These are phyloP conservation scores for Fusarium continuum DNA, from an alignment of 2,329 filamentous ascomycete genomes.

Conservation along the genomic window DNA sequence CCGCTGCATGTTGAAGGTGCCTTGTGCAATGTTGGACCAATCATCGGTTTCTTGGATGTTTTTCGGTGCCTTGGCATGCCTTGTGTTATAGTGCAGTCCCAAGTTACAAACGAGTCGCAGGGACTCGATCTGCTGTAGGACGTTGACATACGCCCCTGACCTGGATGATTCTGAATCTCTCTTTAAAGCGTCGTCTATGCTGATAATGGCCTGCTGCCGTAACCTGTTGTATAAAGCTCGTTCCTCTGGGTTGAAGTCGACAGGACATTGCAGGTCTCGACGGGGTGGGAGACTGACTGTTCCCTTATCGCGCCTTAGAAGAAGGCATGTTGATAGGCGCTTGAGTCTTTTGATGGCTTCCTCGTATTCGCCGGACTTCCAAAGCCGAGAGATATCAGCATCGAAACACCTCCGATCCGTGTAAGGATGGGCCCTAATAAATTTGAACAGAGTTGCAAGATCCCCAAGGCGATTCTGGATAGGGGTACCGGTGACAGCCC, in stretches of 20 bases:
- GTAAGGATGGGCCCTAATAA: conserved; percentile 55
- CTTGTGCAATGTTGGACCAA: conserved; percentile 46
- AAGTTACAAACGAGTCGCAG: conserved; percentile 58
- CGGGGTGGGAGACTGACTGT: conserved; percentile 52
- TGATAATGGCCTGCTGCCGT: conserved; percentile 40
- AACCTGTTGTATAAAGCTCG: conserved; percentile 48
- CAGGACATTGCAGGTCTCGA: conserved; percentile 45
- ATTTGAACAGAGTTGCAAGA: conserved; percentile 54
- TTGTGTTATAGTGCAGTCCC: conserved; percentile 51
- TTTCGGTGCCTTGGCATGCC: conserved; percentile 37
- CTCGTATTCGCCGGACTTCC: conserved; percentile 50
- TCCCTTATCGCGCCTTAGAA: conserved; percentile 52
- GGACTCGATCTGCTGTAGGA: conserved; percentile 56
- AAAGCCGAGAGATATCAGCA: conserved; percentile 40
- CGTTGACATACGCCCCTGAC: conserved; percentile 49
- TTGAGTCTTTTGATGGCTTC: conserved; percentile 53
- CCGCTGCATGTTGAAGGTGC: conserved; percentile 47
- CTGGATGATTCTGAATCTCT: conserved; percentile 12
- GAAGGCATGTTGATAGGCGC: conserved; percentile 48
- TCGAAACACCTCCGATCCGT: conserved; percentile 24
- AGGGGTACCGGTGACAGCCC: conserved; percentile 60
- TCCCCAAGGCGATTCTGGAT: conserved; percentile 58
- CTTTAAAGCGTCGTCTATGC: conserved; percentile 49
- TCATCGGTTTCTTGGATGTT: background rate
- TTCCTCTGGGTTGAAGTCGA: conserved; percentile 52